These are phyloP conservation scores for Lepiota venenata DNA, from an alignment of 768 basidiomycete genomes.

Conservation along the genomic window DNA sequence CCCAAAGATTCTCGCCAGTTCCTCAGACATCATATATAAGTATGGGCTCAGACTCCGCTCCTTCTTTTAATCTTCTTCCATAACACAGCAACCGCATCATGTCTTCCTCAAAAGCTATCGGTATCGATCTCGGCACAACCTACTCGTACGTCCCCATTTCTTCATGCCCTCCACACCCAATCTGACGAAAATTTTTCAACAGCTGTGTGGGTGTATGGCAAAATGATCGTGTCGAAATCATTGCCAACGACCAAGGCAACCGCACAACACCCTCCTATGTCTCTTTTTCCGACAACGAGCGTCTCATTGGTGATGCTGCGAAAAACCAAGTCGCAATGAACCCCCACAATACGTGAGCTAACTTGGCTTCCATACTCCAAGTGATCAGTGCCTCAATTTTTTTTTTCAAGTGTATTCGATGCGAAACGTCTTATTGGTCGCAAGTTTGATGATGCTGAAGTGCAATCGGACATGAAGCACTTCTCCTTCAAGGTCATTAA, in stretches of 20 bases:
- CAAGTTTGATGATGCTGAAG: conserved; percentile 83
- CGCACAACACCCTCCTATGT: conserved; percentile 96
- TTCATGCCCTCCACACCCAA: conserved; percentile 7
- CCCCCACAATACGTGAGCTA: conserved; percentile 79
- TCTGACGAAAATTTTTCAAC: conserved; percentile 17
- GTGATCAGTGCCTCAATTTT: conserved; percentile 5
- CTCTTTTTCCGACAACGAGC: conserved; percentile 92
- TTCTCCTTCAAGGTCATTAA: conserved; percentile 92
- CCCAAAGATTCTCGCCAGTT: conserved; percentile 39
- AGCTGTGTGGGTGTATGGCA: conserved; percentile 99
- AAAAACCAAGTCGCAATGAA: conserved; percentile 99
- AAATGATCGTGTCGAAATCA: conserved; percentile 99
- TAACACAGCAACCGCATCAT: conserved; percentile 25
- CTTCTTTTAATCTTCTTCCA: conserved; percentile 11
- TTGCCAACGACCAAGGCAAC: conserved; percentile 93
- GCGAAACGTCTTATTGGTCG: conserved; percentile 98
- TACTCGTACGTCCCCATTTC: conserved; percentile 64
- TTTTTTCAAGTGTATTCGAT: conserved; percentile 76
- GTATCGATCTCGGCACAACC: conserved; percentile 91
- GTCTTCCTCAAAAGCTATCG: conserved; percentile 76
- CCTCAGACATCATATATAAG: conserved; percentile 39
- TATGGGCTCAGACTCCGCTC: conserved; percentile 18
- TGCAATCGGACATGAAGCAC: conserved; percentile 82
- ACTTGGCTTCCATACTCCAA: not conserved
- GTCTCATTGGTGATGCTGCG: conserved; percentile 98